phyloP scores from a whole-genome alignment of 257 asterid species.

The Anisodus acutangulus region DNA sequence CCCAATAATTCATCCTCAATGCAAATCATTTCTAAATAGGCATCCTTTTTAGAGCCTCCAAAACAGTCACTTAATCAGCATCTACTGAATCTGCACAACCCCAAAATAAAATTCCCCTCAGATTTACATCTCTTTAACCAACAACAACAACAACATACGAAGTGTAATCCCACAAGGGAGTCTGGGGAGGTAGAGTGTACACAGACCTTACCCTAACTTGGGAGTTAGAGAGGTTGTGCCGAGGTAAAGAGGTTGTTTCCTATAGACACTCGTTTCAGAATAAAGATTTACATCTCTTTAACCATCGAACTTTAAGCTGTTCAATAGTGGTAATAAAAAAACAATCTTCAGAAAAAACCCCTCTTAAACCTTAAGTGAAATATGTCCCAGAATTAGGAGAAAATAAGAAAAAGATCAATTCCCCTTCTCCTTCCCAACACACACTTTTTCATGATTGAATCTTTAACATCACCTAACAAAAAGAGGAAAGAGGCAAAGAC shows the following conservation, averaged over 20 bases:
- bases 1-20: conserved; percentile 51
- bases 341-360: neutral
- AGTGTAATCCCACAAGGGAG: no score
- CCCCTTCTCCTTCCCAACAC: neutral
- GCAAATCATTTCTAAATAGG: conserved; percentile 56
- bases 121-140: neutral
- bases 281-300: neutral
- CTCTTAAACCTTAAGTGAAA: neutral
- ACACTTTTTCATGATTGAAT: neutral
- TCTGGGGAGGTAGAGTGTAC: no score
- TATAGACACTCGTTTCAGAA: no score
- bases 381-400: neutral
- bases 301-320: no score
- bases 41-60: conserved; percentile 40
- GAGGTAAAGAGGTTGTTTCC: no score
- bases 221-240: no score
- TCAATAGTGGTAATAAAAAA: neutral
- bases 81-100: conserved; percentile 32
- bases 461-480: neutral
- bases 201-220: no score
- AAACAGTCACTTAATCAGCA: conserved; percentile 27
- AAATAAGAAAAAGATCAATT: neutral
- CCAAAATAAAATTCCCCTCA: neutral
- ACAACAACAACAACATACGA: no score
- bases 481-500: neutral